Base-by-base conservation (phyloP, 441 rosid species). In the Pelargonium cotyledonis region DNA sequence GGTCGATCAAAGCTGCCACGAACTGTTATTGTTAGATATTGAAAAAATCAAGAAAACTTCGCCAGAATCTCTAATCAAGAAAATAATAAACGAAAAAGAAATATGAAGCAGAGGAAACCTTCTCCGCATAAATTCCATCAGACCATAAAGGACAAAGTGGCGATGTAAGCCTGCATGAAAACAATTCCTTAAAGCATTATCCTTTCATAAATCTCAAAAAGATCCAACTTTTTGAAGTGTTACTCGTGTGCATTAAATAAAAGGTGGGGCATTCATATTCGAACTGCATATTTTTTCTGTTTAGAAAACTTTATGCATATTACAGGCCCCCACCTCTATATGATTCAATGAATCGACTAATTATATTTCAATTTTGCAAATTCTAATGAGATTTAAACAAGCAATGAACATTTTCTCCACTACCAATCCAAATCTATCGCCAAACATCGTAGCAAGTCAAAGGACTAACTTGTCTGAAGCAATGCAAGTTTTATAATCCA, bases 131-230 rank as follows among this genome's bases (percentile, higher is more conserved):
- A 84, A 90, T 62, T 92, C 99, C 98, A 92, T 90, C 6, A 95
- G 84, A 80, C 99, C 96, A 65, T 82, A 95, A 41, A 95, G 83
- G 75, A 92, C 90, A 78, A 95, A 92, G 77, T 95, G 98, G 47
- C 93, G 92, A 80, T 90, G 99, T 68, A 92, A 79, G 71, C 99
- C 99, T 92, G 88, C 83, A 72, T n/a, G n/a, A n/a, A n/a, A n/a
- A n/a, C 9, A 11, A 70, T 70, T 63, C 1, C n/a, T n/a, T n/a
- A n/a, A n/a, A n/a, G n/a, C n/a, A n/a, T n/a, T n/a, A n/a, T n/a
- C n/a, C n/a, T n/a, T n/a, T n/a, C n/a, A n/a, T n/a, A n/a, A n/a
- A n/a, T n/a, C n/a, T n/a, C n/a, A n/a, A n/a, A n/a, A n/a, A n/a
- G n/a, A n/a, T n/a, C n/a, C n/a, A n/a, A n/a, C 0, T 49, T 49